Percentiles rank a stretch among this genome's conserved stretches.
Evolutionary conservation across 805 yeast genomes (phyloP).

Genomic region (Saturnispora gosingensis): DNA sequence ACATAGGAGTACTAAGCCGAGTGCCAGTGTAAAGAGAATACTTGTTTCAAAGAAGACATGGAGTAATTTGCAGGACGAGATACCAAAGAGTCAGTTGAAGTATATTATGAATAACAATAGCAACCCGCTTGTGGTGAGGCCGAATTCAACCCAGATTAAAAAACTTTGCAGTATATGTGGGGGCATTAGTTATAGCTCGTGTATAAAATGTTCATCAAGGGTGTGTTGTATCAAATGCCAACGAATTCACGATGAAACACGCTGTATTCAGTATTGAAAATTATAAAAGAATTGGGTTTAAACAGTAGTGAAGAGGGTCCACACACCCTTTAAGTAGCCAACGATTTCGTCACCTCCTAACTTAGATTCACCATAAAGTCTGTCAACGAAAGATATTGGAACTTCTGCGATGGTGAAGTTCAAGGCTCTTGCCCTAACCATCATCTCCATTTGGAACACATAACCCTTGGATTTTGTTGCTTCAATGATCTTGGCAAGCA

Average conservation of each 20-base stretch:
- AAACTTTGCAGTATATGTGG: slow-evolving; percentile 40
- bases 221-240: slow-evolving; percentile 35
- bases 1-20: slow-evolving; percentile 16
- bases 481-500: slow-evolving; percentile 52
- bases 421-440: slow-evolving; percentile 70
- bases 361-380: slow-evolving; percentile 70
- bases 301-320: slow-evolving; percentile 57
- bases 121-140: slow-evolving; percentile 24
- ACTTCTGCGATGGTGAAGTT: slow-evolving; percentile 71
- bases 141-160: slow-evolving; percentile 28
- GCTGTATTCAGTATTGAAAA: slow-evolving; percentile 29
- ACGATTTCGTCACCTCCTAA: slow-evolving; percentile 77
- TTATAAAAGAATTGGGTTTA: slow-evolving; percentile 18
- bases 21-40: slow-evolving; percentile 31
- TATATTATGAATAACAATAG: slow-evolving; percentile 16
- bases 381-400: slow-evolving; percentile 69
- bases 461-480: slow-evolving; percentile 70
- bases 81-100: slow-evolving; percentile 29
- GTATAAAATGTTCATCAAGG: slow-evolving; percentile 34
- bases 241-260: slow-evolving; percentile 33
- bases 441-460: slow-evolving; percentile 84
- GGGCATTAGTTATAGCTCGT: slow-evolving; percentile 31
- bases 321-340: slow-evolving; percentile 68
- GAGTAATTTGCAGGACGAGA: slow-evolving; percentile 34
- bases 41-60: slow-evolving; percentile 33